Percentiles rank a stretch among this genome's conserved stretches.
Evolutionary conservation across 179 eudicot species (phyloP).

Genomic region (Carnegiea gigantea): DNA sequence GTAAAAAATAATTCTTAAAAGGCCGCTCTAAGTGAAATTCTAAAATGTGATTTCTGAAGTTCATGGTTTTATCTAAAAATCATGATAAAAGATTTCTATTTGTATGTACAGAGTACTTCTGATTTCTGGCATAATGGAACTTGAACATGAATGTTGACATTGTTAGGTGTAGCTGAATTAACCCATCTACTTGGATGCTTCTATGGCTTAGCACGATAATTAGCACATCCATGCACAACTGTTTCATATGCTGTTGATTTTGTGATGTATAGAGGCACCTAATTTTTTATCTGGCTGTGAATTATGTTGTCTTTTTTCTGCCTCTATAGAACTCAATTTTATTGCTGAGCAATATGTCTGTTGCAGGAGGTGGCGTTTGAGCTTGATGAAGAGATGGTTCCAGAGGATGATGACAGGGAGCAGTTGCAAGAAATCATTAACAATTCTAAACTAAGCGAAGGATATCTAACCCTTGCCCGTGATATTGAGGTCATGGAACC

Average conservation of each 20-base stretch:
- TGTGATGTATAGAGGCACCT: too few relatives aligned
- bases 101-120: background rate
- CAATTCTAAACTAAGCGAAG: constrained; percentile 82
- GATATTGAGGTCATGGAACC: constrained; percentile 99
- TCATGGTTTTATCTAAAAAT: too few relatives aligned
- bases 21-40: background rate
- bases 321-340: background rate
- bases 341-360: background rate
- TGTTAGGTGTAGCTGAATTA: background rate
- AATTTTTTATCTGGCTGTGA: too few relatives aligned
- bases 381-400: constrained; percentile 68
- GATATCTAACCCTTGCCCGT: constrained; percentile 95
- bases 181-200: background rate
- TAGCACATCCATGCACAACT: background rate
- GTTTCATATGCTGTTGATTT: background rate
- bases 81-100: background rate
- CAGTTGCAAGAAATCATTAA: constrained; percentile 74
- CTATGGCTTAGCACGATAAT: background rate
- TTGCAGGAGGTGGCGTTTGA: constrained; percentile 74
- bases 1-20: too few relatives aligned
- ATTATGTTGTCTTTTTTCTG: background rate
- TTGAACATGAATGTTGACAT: background rate
- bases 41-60: background rate
- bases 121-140: background rate
- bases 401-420: constrained; percentile 71